Conservation (phyloP, 106 monocot genomes). For the Dioscorea dumetorum region DNA sequence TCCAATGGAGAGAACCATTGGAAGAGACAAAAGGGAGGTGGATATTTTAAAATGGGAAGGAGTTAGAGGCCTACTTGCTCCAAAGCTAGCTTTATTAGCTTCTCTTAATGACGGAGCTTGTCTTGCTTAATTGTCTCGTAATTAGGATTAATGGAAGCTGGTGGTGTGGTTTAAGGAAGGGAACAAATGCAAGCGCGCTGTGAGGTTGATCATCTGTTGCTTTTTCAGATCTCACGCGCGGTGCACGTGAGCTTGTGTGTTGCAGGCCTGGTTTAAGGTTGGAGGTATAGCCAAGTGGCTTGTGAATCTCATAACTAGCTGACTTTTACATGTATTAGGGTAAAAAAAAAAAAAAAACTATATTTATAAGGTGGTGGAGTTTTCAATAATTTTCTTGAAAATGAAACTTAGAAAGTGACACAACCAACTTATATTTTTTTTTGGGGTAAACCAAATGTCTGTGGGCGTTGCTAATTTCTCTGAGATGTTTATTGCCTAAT, state of each 20-base stretch:
- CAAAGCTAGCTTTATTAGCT: background rate
- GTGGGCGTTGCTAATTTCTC: too few relatives aligned
- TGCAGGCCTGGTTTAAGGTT: background rate
- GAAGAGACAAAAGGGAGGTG: background rate
- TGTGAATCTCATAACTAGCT: too few relatives aligned
- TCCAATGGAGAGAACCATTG: background rate
- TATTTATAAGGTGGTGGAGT: too few relatives aligned
- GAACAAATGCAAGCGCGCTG: too few relatives aligned
- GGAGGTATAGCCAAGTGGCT: background rate
- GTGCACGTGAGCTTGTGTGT: background rate
- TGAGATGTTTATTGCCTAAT: too few relatives aligned
- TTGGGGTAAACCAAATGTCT: too few relatives aligned
- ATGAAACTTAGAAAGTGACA: too few relatives aligned
- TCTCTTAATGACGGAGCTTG: background rate
- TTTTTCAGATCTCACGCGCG: background rate
- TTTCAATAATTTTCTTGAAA: too few relatives aligned
- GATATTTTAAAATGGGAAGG: background rate
- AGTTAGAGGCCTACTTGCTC: slow-evolving; percentile 1
- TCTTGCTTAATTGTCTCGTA: background rate
- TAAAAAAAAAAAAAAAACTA: too few relatives aligned
- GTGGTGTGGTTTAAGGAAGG: too few relatives aligned
- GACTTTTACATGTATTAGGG: too few relatives aligned
- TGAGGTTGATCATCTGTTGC: background rate
- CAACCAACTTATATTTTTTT: too few relatives aligned
- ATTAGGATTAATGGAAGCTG: background rate